Evolutionary conservation across 164 flowering plant genomes (phyloP).

Genomic region (Cinnamomum chago): DNA sequence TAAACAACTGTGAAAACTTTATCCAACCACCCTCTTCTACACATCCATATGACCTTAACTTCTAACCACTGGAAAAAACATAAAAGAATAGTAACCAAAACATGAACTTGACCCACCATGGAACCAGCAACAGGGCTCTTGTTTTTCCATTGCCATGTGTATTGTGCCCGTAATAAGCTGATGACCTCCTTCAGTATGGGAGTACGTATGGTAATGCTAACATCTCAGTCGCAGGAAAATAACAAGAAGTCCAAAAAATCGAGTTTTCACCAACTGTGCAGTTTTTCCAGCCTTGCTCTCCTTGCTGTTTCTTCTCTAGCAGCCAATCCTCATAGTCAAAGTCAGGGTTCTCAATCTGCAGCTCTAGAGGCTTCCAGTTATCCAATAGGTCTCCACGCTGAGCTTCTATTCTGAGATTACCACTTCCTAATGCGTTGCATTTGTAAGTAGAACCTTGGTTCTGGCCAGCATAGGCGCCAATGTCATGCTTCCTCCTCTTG

Average conservation of each 20-base stretch:
- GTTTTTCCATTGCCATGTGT: no score
- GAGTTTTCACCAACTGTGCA: no score
- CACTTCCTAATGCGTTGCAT: not conserved
- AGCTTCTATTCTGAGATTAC: not conserved
- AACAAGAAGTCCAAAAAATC: not conserved
- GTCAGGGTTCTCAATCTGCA: not conserved
- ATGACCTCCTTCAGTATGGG: not conserved
- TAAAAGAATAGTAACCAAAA: no score
- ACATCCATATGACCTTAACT: no score
- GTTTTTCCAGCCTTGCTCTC: not conserved
- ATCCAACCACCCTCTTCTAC: no score
- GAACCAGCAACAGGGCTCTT: no score
- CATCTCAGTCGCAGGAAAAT: not conserved
- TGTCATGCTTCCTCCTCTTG: conserved; percentile 40
- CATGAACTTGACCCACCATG: no score
- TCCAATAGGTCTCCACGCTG: not conserved
- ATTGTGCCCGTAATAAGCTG: no score
- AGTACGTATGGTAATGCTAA: not conserved
- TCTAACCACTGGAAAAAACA: no score
- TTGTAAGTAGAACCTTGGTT: conserved; percentile 23
- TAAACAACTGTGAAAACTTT: no score
- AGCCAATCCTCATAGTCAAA: not conserved
- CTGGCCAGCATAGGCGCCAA: conserved; percentile 11
- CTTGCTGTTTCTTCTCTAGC: not conserved
- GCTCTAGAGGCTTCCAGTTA: not conserved